Evolutionary conservation across 805 yeast genomes (phyloP), one percentile per base, ranked within the genome.

Genomic region (Saturnispora hagleri): DNA sequence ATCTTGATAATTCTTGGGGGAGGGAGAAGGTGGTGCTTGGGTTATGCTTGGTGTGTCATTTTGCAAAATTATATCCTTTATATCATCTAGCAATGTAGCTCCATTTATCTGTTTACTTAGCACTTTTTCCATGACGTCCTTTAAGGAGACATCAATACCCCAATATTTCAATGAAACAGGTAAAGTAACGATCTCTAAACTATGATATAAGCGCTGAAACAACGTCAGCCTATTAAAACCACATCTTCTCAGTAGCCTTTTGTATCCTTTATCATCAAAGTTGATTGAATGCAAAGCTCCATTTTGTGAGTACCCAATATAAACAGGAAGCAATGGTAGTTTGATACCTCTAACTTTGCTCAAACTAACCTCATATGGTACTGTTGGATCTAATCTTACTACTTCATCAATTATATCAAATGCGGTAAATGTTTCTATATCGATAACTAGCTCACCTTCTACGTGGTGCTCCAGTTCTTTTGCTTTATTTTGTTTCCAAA

Each of bases 271-370:
- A 20, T 41, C 38, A 15, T 26, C 22, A n/a, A 47, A 47, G 13
- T 47, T 31, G 15, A 47, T 27, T 18, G 45, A 20, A n/a, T 44
- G 43, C 2, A 43, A 36, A 6, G 36, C 46, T 15, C 41, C 17
- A 24, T 43, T 28, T 8, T 47, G 28, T 22, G n/a, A 34, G 34
- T 53, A 55, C 13, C 60, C 60, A 5, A 56, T 15, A 31, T 51
- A 57, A 22, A 57, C 53, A 6, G 60, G 60, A 5, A 57, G 43
- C 13, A 57, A 33, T 10, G 60, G 60, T 8, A 57, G 48, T 5
- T 46, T 43, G 12, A 15, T 5, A 31, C 38, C 26, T 13, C 17
- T 27, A 15, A 42, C 22, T 15, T 28, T 5, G 5, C 20, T 43
- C 12, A 18, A 20, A 9, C 9, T 27, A 26, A 53, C 53, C 22